These are phyloP conservation scores for Basipetospora chlamydospora DNA, from an alignment of 2,329 filamentous ascomycete genomes.

Conservation along the genomic window DNA sequence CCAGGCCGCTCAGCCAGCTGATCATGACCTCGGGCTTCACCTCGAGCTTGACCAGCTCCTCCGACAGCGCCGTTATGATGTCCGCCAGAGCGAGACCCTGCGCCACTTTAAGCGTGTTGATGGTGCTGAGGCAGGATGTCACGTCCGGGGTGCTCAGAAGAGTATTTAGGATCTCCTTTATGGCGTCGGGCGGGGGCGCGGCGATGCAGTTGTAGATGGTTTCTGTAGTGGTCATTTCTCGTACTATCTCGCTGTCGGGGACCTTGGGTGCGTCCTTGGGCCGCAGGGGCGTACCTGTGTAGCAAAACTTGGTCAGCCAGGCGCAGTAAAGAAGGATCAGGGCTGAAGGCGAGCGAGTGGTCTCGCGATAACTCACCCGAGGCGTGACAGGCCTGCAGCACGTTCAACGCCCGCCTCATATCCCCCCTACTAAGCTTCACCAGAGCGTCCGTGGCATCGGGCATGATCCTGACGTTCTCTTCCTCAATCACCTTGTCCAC, in stretches of 20 bases:
- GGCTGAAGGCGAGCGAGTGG: no score
- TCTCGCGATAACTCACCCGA: conserved; percentile 54
- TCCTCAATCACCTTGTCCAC: conserved; percentile 84
- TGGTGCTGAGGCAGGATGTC: conserved; percentile 72
- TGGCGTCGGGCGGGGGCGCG: conserved; percentile 80
- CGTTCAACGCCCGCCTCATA: conserved; percentile 89
- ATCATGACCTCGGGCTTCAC: conserved; percentile 80
- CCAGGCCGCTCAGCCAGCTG: conserved; percentile 78
- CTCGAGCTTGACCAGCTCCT: conserved; percentile 69
- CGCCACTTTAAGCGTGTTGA: conserved; percentile 73
- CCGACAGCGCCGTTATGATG: conserved; percentile 74
- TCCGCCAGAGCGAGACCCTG: conserved; percentile 86
- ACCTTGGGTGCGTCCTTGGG: conserved; percentile 43
- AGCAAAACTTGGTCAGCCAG: background rate
- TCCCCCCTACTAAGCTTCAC: conserved; percentile 85
- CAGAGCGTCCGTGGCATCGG: conserved; percentile 67
- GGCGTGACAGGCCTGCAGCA: conserved; percentile 90
- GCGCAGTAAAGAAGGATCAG: background rate
- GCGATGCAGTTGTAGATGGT: conserved; percentile 97
- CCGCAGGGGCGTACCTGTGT: conserved; percentile 52
- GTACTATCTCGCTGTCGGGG: conserved; percentile 49
- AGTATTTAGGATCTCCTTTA: conserved; percentile 69
- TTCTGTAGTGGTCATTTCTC: conserved; percentile 73
- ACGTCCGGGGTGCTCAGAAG: conserved; percentile 77
- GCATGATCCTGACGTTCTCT: conserved; percentile 70